Conservation (phyloP, 495 filamentous ascomycete species). For the Penicillium coffeae region DNA sequence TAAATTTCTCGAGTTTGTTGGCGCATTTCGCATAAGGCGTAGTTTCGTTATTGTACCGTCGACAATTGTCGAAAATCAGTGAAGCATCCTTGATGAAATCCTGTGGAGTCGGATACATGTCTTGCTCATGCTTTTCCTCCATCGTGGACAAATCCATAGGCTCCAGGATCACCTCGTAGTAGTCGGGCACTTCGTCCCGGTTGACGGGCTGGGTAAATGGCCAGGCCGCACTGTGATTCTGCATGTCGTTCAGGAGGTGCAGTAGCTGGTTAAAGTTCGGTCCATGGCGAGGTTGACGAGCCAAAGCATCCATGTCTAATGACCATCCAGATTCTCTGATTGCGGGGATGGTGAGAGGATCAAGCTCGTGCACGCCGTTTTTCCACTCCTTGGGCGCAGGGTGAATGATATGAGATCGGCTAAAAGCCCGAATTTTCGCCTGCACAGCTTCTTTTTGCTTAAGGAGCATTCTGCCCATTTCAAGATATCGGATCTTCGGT, state of each 20-base stretch:
- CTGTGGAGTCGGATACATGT: slow-evolving; percentile 85
- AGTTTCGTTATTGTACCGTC: slow-evolving; percentile 91
- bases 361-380: slow-evolving; percentile 63
- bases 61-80: slow-evolving; percentile 92
- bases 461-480: slow-evolving; percentile 88
- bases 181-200: slow-evolving; percentile 90
- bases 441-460: slow-evolving; percentile 95
- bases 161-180: slow-evolving; percentile 97
- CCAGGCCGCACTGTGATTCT: slow-evolving; percentile 89
- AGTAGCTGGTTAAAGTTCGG: slow-evolving; percentile 93
- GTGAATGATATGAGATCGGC: slow-evolving; percentile 84
- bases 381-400: slow-evolving; percentile 81
- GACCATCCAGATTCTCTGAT: slow-evolving; percentile 93
- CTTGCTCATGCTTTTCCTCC: slow-evolving; percentile 92
- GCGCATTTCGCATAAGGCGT: slow-evolving; percentile 95
- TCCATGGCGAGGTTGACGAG: slow-evolving; percentile 93
- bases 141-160: slow-evolving; percentile 97
- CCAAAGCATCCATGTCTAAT: slow-evolving; percentile 94
- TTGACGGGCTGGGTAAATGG: slow-evolving; percentile 94
- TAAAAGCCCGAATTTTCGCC: slow-evolving; percentile 90
- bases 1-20: slow-evolving; percentile 92
- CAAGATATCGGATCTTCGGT: slow-evolving; percentile 89
- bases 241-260: slow-evolving; percentile 90
- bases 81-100: slow-evolving; percentile 91
- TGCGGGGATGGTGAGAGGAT: slow-evolving; percentile 75